phyloP scores from a whole-genome alignment of 2,329 filamentous ascomycete species.

The Aspergillus thermomutatus region DNA sequence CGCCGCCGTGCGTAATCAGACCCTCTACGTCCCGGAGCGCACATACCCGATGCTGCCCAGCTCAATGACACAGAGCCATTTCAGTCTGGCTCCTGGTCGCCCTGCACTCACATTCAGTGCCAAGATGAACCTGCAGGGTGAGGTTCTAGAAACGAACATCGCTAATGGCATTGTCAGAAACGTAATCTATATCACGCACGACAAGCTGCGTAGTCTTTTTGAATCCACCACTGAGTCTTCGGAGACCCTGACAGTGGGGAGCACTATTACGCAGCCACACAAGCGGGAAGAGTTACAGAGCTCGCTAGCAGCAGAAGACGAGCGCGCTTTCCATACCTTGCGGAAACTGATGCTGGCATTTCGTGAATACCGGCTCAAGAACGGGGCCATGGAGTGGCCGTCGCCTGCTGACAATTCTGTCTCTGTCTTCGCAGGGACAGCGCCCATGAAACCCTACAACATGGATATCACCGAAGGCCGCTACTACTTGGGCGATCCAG shows the following conservation, averaged over 20 bases:
- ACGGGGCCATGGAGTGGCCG: slow-evolving; percentile 39
- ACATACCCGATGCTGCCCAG: slow-evolving; percentile 56
- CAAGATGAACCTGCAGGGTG: slow-evolving; percentile 50
- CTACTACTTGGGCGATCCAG: slow-evolving; percentile 41
- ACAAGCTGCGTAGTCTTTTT: slow-evolving; percentile 38
- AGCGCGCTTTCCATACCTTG: slow-evolving; percentile 33
- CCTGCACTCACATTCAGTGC: slow-evolving; percentile 61
- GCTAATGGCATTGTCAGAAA: slow-evolving; percentile 53
- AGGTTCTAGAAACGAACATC: slow-evolving; percentile 54
- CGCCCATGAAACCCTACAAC: slow-evolving; percentile 23
- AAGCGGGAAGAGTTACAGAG: slow-evolving; percentile 22
- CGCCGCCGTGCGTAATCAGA: slow-evolving; percentile 53
- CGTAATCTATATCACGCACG: slow-evolving; percentile 51
- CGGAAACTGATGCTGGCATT: slow-evolving; percentile 39
- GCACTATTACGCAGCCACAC: slow-evolving; percentile 19
- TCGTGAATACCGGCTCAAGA: slow-evolving; percentile 32
- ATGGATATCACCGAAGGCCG: slow-evolving; percentile 28
- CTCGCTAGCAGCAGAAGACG: slow-evolving; percentile 31
- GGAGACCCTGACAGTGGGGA: slow-evolving; percentile 30
- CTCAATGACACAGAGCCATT: slow-evolving; percentile 46
- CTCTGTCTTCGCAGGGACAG: slow-evolving; percentile 24
- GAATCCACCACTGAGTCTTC: slow-evolving; percentile 20
- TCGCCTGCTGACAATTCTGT: slow-evolving; percentile 16
- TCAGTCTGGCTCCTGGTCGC: slow-evolving; percentile 53
- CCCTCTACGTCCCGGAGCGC: slow-evolving; percentile 53